phyloP scores from a whole-genome alignment of 768 basidiomycete genomes.

The Suillus ampliporus region DNA sequence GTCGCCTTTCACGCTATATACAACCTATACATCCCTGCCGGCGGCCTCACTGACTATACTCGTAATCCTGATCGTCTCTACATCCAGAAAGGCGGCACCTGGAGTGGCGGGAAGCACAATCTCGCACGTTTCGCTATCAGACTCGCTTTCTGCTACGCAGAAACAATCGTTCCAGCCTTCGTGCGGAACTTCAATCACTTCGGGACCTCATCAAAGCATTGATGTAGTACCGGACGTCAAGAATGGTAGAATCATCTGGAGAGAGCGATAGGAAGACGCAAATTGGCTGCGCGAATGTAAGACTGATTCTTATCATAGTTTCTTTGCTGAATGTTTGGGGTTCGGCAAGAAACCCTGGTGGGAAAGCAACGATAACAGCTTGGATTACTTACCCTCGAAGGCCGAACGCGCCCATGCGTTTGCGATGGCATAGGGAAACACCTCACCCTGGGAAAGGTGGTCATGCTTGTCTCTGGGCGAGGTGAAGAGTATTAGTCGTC shows the following conservation, averaged over 20 bases:
- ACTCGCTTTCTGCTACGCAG: conserved; percentile 11
- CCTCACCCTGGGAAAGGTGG: too few species aligned
- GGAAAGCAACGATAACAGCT: conserved; percentile 44
- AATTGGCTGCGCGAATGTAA: conserved; percentile 54
- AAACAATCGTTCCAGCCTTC: conserved; percentile 35
- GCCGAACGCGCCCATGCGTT: conserved; percentile 50
- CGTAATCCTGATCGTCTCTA: conserved; percentile 38
- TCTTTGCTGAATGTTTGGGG: conserved; percentile 4
- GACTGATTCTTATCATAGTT: conserved; percentile 36
- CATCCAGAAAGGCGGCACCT: conserved; percentile 31
- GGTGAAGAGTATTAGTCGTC: not conserved
- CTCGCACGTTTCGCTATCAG: conserved; percentile 31
- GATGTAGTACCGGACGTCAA: conserved; percentile 47
- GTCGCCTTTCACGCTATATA: conserved; percentile 43
- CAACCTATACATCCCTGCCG: conserved; percentile 40
- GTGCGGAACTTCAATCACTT: conserved; percentile 39
- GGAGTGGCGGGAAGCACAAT: conserved; percentile 42
- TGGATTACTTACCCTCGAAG: conserved; percentile 54
- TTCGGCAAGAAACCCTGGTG: conserved; percentile 11
- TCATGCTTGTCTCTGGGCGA: conserved; percentile 4
- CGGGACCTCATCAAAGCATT: conserved; percentile 17
- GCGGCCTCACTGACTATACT: conserved; percentile 43
- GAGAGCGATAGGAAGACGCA: conserved; percentile 39
- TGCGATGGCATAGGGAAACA: conserved; percentile 43
- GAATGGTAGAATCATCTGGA: conserved; percentile 27